phyloP scores from a whole-genome alignment of 129 eudicot species.

The Saposhnikovia divaricata region DNA sequence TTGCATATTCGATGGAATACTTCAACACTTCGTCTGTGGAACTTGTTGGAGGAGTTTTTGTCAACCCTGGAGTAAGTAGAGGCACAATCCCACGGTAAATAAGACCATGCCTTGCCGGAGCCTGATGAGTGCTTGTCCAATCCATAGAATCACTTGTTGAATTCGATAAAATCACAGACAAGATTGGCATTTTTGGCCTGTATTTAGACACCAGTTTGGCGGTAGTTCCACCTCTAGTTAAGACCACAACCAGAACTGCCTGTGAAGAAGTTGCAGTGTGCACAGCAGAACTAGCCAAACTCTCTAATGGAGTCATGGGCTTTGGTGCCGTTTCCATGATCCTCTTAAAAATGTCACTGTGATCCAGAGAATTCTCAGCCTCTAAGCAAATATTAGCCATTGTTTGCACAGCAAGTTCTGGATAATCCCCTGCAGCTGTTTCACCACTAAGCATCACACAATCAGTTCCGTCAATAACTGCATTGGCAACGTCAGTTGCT shows the following conservation, averaged over 20 bases:
- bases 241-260: slow-evolving; percentile 49
- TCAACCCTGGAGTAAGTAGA: slow-evolving; percentile 41
- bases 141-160: slow-evolving; percentile 42
- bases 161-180: slow-evolving; percentile 59
- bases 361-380: slow-evolving; percentile 53
- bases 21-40: slow-evolving; percentile 51
- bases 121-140: slow-evolving; percentile 46
- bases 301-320: slow-evolving; percentile 75
- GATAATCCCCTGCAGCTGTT: slow-evolving; percentile 81
- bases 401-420: slow-evolving; percentile 53
- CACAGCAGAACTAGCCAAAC: slow-evolving; percentile 62
- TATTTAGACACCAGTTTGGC: slow-evolving; percentile 66
- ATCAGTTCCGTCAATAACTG: slow-evolving; percentile 75
- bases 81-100: slow-evolving; percentile 61
- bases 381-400: slow-evolving; percentile 71
- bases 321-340: slow-evolving; percentile 46
- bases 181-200: slow-evolving; percentile 57
- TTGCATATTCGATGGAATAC: slow-evolving; percentile 47
- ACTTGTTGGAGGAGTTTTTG: slow-evolving; percentile 44
- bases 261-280: slow-evolving; percentile 53
- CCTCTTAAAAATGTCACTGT: slow-evolving; percentile 41
- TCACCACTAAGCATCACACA: slow-evolving; percentile 83
- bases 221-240: slow-evolving; percentile 61
- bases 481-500: slow-evolving; percentile 79
- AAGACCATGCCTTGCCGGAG: slow-evolving; percentile 64